Base-by-base conservation (phyloP, 306 rosid genomes). In the Vicia villosa region DNA sequence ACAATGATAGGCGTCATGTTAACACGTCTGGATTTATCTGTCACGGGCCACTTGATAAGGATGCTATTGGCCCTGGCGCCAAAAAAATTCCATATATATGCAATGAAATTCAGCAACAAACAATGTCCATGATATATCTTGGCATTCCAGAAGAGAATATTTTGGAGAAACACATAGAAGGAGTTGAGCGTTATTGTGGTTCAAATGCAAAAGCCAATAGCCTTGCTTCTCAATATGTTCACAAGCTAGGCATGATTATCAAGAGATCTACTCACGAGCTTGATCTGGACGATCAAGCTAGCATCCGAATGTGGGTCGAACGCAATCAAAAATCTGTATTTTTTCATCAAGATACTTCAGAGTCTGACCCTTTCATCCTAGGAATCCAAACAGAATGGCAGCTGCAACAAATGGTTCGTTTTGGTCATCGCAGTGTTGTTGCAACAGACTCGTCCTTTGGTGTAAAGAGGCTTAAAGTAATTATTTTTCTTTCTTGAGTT, bases 301-400 rank as follows among this genome's bases (percentile, higher is more conserved):
- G 98, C 76, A 88, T 88, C 72, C 87, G 87, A 75, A 85, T 90
- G 96, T 94, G 97, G 98, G 85, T 84, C 73, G 95, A 94, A 65
- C 97, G 96, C 63, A 90, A 86, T 73, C 84, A 73, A 68, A 90
- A 94, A 70, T 87, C 88, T 62, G 81, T 90, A 17, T 94, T 94
- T 78, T 74, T 87, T 73, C 85, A 85, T 79, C 97, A 94, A 78
- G 96, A 90, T 69, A 58, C 97, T 58, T 87, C 97, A 34, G 95
- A 90, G 68, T 84, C 87, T 42, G 91, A 86, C 79, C 75, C 92
- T 54, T 94, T 94, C 80, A 82, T 94, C 85, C 77, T 88, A 78
- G 98, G 98, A 36, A 85, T 94, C 82, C 98, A 94, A 79, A 90
- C 97, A n/a, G 96, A 90, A 70, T 94, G 98, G 98, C 98, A 94